Percentiles rank a stretch among this genome's conserved stretches.
These are phyloP conservation scores for Hirschioporus abietinus DNA, from an alignment of 768 basidiomycete species.

Conservation along the genomic window DNA sequence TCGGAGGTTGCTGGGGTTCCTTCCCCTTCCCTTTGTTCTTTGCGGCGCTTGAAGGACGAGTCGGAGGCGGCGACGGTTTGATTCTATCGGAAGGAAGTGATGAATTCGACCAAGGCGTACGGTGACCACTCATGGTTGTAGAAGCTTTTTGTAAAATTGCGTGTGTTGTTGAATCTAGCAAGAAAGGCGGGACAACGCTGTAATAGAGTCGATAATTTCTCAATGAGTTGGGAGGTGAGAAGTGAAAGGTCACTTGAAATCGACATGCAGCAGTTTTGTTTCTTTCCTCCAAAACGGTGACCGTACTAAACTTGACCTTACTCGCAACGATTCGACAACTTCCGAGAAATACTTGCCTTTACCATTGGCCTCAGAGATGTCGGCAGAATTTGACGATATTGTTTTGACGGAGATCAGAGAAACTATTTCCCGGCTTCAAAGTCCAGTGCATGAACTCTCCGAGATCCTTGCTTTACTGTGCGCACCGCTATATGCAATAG, in stretches of 20 bases:
- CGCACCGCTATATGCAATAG: constrained; percentile 50
- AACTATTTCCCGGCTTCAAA: constrained; percentile 38
- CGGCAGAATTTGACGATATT: constrained; percentile 10
- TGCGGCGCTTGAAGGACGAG: constrained; percentile 17
- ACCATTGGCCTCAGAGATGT: constrained; percentile 3
- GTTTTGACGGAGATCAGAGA: constrained; percentile 26
- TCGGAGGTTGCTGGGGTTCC: constrained; percentile 24
- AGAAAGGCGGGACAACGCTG: too few relatives aligned
- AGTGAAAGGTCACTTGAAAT: neutral
- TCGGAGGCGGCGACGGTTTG: constrained; percentile 26
- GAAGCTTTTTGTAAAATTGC: neutral
- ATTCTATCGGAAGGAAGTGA: constrained; percentile 55
- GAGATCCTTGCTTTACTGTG: constrained; percentile 52
- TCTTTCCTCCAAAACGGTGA: neutral
- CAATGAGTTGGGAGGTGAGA: neutral
- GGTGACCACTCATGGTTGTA: neutral
- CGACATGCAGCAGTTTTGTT: neutral
- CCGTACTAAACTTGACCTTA: neutral
- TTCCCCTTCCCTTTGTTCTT: constrained; percentile 34
- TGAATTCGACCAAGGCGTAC: constrained; percentile 16
- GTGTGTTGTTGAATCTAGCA: neutral
- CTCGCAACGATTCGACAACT: neutral
- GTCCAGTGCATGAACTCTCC: constrained; percentile 42
- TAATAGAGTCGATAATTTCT: too few relatives aligned
- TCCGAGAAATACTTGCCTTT: neutral